Percentiles rank a stretch among this genome's conserved stretches.
phyloP scores from a whole-genome alignment of 2,329 filamentous ascomycete genomes.

The Fusarium sp. region DNA sequence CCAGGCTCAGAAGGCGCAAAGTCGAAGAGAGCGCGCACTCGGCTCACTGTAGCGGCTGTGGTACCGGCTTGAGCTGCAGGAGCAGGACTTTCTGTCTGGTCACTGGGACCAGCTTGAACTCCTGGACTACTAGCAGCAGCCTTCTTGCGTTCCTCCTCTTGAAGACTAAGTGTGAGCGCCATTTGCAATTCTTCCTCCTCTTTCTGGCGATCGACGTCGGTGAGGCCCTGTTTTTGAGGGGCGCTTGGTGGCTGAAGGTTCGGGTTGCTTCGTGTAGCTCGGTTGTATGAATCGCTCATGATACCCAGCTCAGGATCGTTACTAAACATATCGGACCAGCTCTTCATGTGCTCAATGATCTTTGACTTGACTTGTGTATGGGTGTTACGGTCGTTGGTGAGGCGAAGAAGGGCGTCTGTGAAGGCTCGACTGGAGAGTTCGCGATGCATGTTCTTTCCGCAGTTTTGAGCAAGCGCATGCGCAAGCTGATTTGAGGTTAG shows the following conservation, averaged over 20 bases:
- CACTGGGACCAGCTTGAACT: slow-evolving; percentile 52
- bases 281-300: slow-evolving; percentile 95
- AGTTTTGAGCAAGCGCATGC: slow-evolving; percentile 93
- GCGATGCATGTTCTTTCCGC: slow-evolving; percentile 85
- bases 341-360: slow-evolving; percentile 95
- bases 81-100: slow-evolving; percentile 56
- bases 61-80: slow-evolving; percentile 79
- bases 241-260: slow-evolving; percentile 92
- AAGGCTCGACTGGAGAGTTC: slow-evolving; percentile 92
- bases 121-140: slow-evolving; percentile 52
- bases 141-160: slow-evolving; percentile 80
- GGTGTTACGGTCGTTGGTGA: slow-evolving; percentile 94
- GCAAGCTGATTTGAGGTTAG: slow-evolving; percentile 68
- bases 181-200: slow-evolving; percentile 98
- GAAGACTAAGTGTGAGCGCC: slow-evolving; percentile 90
- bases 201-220: slow-evolving; percentile 88
- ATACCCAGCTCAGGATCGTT: slow-evolving; percentile 92
- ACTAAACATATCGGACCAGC: slow-evolving; percentile 95
- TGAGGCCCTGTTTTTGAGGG: slow-evolving; percentile 91
- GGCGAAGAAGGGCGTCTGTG: slow-evolving; percentile 89
- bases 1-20: slow-evolving; percentile 94
- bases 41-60: slow-evolving; percentile 94
- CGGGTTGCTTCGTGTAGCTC: slow-evolving; percentile 85
- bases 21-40: slow-evolving; percentile 92
- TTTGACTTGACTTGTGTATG: slow-evolving; percentile 97